Evolutionary conservation across 208 protist species (phyloP).

Genomic region (Acanthamoeba castellanii): DNA sequence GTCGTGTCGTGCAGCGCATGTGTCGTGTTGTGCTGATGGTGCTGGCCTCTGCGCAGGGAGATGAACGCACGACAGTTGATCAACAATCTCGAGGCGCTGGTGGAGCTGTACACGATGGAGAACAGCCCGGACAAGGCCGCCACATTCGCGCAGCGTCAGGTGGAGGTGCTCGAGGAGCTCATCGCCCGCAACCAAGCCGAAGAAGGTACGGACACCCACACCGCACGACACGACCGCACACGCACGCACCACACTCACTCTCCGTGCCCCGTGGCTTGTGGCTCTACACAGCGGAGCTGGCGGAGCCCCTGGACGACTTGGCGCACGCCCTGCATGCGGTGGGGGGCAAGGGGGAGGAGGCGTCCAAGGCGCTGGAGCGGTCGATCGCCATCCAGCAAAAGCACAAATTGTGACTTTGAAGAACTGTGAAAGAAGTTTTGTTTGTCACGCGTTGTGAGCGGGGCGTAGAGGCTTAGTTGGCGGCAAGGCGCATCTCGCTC

Average conservation of each 20-base stretch:
- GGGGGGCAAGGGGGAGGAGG: background rate
- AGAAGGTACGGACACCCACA: background rate
- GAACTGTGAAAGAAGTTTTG: no score
- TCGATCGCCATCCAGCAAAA: background rate
- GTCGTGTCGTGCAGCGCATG: background rate
- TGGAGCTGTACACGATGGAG: background rate
- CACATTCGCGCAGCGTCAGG: background rate
- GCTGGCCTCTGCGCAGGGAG: conserved; percentile 1
- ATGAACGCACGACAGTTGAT: conserved; percentile 48
- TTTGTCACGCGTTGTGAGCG: no score
- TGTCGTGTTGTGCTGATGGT: background rate
- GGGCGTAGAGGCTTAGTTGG: no score
- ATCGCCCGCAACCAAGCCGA: background rate
- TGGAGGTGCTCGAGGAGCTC: conserved; percentile 1
- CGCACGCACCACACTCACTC: background rate
- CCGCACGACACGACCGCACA: background rate
- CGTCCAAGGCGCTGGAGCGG: background rate
- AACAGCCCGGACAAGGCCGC: background rate
- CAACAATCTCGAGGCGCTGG: conserved; percentile 40
- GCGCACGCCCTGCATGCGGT: conserved; percentile 25
- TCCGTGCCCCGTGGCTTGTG: background rate
- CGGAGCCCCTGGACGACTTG: conserved; percentile 22
- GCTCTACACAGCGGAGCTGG: background rate
- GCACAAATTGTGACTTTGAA: no score
- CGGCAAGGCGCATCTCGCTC: background rate